Evolutionary conservation across 139 green algal genomes (phyloP), one percentile per base, ranked within the genome.

Genomic region (Tetradesmus lagerheimii): DNA sequence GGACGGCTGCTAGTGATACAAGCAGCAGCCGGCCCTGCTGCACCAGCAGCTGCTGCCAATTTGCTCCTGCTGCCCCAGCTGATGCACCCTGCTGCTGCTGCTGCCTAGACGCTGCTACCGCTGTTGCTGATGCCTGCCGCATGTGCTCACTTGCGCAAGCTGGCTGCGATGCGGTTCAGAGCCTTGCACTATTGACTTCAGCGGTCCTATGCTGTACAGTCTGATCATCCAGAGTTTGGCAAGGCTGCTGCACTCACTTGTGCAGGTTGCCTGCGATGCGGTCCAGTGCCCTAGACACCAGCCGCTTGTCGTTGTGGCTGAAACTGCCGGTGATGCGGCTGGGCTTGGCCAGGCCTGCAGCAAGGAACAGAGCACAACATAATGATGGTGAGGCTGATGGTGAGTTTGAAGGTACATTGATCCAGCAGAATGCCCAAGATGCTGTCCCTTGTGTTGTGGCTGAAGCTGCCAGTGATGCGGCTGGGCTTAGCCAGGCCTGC

Each of bases 251-350:
- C 31, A 29, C 83, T 83, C 29, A 82, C 85, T 27, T 53, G 29
- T 75, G 47, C 37, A 90, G 71, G 31, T 57, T 12, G 31, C 31
- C 45, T 37, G 86, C 86, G 8, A 90, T 83, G 23, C 47, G 39
- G 12, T 90, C 86, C 35, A 90, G 74, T 12, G 75, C 74, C 20
- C 45, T 50, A 34, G 39, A 84, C 43, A 90, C 86, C 23, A 85
- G 27, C 5, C 75, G 47, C 75, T 90, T 90, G 75, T 90, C 86
- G 29, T 47, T 74, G 31, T 53, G 43, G 34, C 45, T 74, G 29
- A 90, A 90, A 8, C 47, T 39, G 8, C 87, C 87, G 11, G 87
- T 86, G 0, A 86, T 41, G 4, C 86, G 41, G 77, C 37, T 67
- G 15, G 87, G 87, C 25, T 71, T 80, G 3, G 67, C 87, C 2